These are phyloP conservation scores for Knoxdaviesia capensis DNA, from an alignment of 2,329 filamentous ascomycete genomes.

Conservation along the genomic window DNA sequence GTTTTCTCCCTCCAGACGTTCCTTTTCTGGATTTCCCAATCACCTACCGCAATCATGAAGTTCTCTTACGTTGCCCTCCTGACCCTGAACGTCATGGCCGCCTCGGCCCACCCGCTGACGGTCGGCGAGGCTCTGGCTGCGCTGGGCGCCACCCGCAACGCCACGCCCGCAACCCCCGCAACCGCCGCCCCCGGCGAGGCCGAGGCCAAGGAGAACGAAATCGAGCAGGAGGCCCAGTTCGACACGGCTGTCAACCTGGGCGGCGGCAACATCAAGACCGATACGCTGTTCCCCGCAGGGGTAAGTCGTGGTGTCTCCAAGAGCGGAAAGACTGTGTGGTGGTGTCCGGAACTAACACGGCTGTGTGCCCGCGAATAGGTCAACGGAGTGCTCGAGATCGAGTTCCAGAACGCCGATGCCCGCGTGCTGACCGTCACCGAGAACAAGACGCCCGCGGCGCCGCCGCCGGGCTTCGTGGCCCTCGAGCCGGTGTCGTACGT, in stretches of 20 bases:
- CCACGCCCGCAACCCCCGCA: too few species aligned
- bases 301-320: constrained; percentile 8
- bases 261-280: constrained; percentile 14
- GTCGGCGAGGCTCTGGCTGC: too few species aligned
- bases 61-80: too few species aligned
- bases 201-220: constrained; percentile 9
- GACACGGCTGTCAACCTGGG: constrained; percentile 10
- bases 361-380: constrained; percentile 2
- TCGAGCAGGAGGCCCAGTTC: constrained; percentile 13
- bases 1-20: too few species aligned
- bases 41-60: too few species aligned
- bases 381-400: constrained; percentile 17
- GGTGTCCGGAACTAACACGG: too few species aligned
- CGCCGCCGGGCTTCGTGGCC: constrained; percentile 16
- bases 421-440: constrained; percentile 16
- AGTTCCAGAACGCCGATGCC: constrained; percentile 15
- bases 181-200: constrained; percentile 1
- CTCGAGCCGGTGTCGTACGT: constrained; percentile 17
- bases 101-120: too few species aligned
- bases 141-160: too few species aligned
- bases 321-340: too few species aligned
- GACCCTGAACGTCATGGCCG: too few species aligned
- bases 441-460: constrained; percentile 13
- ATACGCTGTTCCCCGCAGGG: constrained; percentile 13
- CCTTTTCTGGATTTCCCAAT: too few species aligned